Percentiles rank a stretch among this genome's conserved stretches.
phyloP scores from a whole-genome alignment of 805 yeast species.

The Metschnikowia matae region DNA sequence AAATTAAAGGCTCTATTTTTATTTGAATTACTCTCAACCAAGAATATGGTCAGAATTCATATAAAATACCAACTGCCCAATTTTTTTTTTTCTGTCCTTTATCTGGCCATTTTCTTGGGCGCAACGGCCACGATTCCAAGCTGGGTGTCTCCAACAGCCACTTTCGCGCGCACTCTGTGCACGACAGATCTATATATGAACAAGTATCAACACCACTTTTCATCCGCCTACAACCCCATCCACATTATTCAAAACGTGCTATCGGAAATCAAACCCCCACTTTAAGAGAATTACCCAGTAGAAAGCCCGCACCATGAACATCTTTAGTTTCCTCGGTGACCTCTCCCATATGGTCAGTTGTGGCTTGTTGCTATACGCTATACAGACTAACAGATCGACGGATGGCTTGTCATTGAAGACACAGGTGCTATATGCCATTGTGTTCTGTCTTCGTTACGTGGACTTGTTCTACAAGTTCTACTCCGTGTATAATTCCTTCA shows the following conservation, averaged over 20 bases:
- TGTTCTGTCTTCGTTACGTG: conserved; percentile 68
- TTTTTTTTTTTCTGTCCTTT: no score
- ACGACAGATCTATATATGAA: neutral
- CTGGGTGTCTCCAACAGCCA: neutral
- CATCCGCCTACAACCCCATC: neutral
- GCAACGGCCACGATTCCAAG: neutral
- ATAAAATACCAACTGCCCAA: no score
- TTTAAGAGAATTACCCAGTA: neutral
- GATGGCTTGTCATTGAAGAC: conserved; percentile 88
- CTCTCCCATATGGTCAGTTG: conserved; percentile 79
- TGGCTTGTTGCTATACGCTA: conserved; percentile 67
- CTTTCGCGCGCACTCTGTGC: conserved; percentile 6
- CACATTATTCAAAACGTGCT: neutral
- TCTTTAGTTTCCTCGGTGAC: conserved; percentile 58
- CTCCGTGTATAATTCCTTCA: conserved; percentile 69
- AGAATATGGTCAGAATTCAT: no score
- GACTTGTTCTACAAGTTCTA: conserved; percentile 55
- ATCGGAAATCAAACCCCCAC: neutral
- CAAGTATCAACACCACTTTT: conserved; percentile 3
- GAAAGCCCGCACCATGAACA: conserved; percentile 28
- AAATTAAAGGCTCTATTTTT: no score
- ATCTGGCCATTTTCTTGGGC: neutral
- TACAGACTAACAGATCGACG: conserved; percentile 58
- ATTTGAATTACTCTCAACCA: no score
- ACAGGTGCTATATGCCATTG: conserved; percentile 71